Base-by-base conservation (phyloP, 208 protist genomes). In the Crithidia thermophila region DNA sequence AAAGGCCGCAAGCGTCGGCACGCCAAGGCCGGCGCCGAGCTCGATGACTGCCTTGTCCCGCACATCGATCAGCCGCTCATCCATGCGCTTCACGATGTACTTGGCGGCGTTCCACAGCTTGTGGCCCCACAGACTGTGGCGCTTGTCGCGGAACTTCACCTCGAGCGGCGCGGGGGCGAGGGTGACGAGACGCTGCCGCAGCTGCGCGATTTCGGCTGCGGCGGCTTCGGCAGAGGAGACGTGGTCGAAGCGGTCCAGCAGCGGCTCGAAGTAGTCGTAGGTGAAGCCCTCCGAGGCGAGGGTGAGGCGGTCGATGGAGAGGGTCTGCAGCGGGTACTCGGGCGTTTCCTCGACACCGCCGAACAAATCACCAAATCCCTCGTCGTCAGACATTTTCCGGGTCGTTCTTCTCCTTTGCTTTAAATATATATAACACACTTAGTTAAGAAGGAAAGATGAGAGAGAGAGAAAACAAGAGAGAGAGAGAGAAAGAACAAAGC, bases 51-150 rank as follows among this genome's bases (percentile, higher is more conserved):
- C 51, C 68, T 90, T 90, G 16, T 65, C 73, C n/a, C 70, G 67
- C 40, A 94, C 86, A 57, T 90, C 78, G 56, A 94, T 94, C 31
- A 79, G 58, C 3, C 72, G 65, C 53, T 81, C 69, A 53, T 96
- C 90, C 74, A 96, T 96, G 46, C 84, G 85, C 79, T 96, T 96
- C 13, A 84, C 77, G 25, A 96, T 51, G 65, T 96, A 96, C 81
- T 92, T 92, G 14, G 90, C 90, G 0, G 90, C 90, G 51, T 96
- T 96, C 88, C 90, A 96, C 31, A 96, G 65, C 33, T 77, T 80
- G 63, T 96, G 90, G 11, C 90, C 90, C 88, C 90, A 96, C 28
- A 96, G 69, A 61, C 87, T 94, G 75, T 96, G 90, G 3, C 84
- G 87, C 64, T 94, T 94, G 47, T 91, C 84, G 13, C 90, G 85